These are phyloP conservation scores for Rhazya stricta DNA, from an alignment of 257 asterid species.

Conservation along the genomic window DNA sequence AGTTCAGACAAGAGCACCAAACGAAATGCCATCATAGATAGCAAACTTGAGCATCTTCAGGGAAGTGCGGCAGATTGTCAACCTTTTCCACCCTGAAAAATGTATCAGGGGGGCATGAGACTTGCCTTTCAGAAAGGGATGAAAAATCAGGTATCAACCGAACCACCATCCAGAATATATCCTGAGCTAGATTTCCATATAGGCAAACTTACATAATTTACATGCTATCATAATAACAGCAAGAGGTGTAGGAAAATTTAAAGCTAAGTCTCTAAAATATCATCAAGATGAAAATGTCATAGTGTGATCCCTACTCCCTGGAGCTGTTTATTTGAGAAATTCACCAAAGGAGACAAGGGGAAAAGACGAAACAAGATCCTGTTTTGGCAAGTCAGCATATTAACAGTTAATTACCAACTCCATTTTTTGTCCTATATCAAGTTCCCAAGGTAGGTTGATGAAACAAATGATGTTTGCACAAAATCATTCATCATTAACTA, in stretches of 20 bases:
- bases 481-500: background rate
- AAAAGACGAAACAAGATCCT: background rate
- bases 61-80: conserved; percentile 1
- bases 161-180: background rate
- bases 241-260: too few relatives aligned
- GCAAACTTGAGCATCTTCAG: background rate
- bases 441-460: background rate
- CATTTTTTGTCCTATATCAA: background rate
- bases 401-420: background rate
- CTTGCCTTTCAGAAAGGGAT: background rate
- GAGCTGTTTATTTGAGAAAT: background rate
- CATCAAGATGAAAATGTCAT: background rate
- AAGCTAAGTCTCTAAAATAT: background rate
- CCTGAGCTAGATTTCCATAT: background rate
- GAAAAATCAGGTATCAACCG: background rate
- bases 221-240: background rate
- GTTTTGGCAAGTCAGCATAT: background rate
- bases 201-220: background rate
- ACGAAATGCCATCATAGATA: background rate
- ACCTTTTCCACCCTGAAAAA: conserved; percentile 20
- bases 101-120: background rate
- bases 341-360: background rate
- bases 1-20: conserved; percentile 5
- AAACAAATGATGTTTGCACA: background rate
- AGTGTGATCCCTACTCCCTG: background rate